Evolutionary conservation across 1,284 basidiomycete genomes (phyloP).

Genomic region (Sparassis latifolia): DNA sequence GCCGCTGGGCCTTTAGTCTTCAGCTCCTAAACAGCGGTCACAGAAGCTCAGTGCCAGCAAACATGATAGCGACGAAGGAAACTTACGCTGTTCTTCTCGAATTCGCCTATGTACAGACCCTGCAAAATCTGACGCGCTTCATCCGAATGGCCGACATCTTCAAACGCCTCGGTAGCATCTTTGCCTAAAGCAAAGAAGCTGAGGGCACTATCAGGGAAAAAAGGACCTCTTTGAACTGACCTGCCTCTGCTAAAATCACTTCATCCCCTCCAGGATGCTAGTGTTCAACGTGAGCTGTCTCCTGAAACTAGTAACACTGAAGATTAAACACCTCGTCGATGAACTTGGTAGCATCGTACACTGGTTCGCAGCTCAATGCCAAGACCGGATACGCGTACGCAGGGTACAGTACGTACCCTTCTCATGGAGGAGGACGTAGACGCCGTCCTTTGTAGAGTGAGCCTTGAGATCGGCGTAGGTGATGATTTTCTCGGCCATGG

Average conservation of each 20-base stretch:
- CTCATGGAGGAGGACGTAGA: conserved; percentile 78
- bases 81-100: conserved; percentile 66
- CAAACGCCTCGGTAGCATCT: conserved; percentile 97
- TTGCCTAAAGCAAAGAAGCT: conserved; percentile 45
- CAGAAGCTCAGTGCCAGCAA: neutral
- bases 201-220: neutral
- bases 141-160: conserved; percentile 99
- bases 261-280: conserved; percentile 98
- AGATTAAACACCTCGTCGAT: conserved; percentile 79
- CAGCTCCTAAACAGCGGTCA: conserved; percentile 28
- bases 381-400: neutral
- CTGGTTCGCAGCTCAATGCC: conserved; percentile 42
- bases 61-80: neutral
- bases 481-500: conserved; percentile 44
- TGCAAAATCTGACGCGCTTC: conserved; percentile 90
- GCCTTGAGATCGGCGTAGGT: conserved; percentile 71
- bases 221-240: conserved; percentile 41
- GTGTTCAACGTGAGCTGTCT: no score
- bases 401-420: conserved; percentile 53
- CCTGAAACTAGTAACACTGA: neutral
- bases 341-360: conserved; percentile 94
- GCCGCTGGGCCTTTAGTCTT: conserved; percentile 35
- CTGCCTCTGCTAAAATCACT: conserved; percentile 89
- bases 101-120: conserved; percentile 72
- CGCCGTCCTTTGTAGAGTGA: conserved; percentile 65